Percentiles rank a stretch among this genome's conserved stretches.
Evolutionary conservation across 192 early-diverging fungal species (phyloP).

Genomic region (Chytriomyces hyalinus): DNA sequence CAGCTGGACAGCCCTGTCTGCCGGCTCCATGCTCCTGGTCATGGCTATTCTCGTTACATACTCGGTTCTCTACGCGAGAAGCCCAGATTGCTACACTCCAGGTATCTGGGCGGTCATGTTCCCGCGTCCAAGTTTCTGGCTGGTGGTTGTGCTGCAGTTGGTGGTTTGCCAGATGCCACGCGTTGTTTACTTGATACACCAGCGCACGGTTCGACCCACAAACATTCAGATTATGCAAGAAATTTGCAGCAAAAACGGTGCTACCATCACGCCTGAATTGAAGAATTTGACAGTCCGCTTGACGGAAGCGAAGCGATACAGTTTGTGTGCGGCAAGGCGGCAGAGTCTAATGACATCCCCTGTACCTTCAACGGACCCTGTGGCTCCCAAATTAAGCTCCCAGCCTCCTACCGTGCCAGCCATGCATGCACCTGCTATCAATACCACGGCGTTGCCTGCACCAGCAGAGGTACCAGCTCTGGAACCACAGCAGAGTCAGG

Average conservation of each 20-base stretch:
- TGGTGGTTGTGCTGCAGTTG: conserved; percentile 63
- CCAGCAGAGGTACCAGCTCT: too few species aligned
- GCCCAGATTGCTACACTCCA: conserved; percentile 56
- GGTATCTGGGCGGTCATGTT: conserved; percentile 66
- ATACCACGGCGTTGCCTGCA: background rate
- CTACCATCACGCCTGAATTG: background rate
- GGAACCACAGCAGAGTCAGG: background rate
- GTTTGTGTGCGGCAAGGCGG: background rate
- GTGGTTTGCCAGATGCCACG: conserved; percentile 77
- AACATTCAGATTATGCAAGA: conserved; percentile 89
- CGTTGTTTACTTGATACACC: conserved; percentile 66
- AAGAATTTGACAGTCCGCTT: background rate
- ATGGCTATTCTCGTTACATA: conserved; percentile 63
- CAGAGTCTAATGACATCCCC: background rate
- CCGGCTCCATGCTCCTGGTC: conserved; percentile 48
- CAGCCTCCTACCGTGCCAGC: background rate
- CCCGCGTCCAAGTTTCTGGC: conserved; percentile 71
- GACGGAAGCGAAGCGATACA: background rate
- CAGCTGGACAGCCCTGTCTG: conserved; percentile 72
- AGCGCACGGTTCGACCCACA: conserved; percentile 74
- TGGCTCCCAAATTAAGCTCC: background rate
- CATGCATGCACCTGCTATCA: background rate
- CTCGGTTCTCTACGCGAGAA: conserved; percentile 62
- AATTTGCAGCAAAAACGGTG: conserved; percentile 39
- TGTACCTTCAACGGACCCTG: background rate